These are phyloP conservation scores for Torulaspora delbrueckii DNA, from an alignment of 805 yeast species.

Conservation along the genomic window DNA sequence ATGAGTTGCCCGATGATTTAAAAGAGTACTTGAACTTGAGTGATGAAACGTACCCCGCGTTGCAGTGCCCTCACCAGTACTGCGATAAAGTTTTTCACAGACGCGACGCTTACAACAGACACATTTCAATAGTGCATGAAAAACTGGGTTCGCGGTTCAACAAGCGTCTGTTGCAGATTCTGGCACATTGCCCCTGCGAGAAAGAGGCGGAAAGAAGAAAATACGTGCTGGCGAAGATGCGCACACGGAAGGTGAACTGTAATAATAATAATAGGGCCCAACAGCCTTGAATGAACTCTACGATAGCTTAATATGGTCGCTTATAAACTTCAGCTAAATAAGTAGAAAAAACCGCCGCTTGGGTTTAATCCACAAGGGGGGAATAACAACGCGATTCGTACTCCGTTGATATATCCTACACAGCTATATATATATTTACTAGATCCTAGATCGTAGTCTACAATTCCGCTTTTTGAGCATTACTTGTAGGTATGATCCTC, in stretches of 20 bases:
- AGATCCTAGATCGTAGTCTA: too few species aligned
- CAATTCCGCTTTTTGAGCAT: too few species aligned
- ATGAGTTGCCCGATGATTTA: conserved; percentile 27
- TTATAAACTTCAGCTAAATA: background rate
- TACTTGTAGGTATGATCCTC: too few species aligned
- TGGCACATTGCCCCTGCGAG: conserved; percentile 25
- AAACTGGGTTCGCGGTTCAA: conserved; percentile 40
- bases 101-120: conserved; percentile 51
- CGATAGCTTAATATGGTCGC: background rate
- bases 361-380: too few species aligned
- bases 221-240: conserved; percentile 14
- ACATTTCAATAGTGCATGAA: conserved; percentile 47
- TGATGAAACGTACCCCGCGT: conserved; percentile 30
- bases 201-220: conserved; percentile 10
- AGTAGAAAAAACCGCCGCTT: background rate
- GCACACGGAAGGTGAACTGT: conserved; percentile 5
- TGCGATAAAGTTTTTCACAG: conserved; percentile 50
- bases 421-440: too few species aligned
- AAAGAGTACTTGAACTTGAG: conserved; percentile 28
- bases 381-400: too few species aligned
- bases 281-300: background rate
- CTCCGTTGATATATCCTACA: too few species aligned
- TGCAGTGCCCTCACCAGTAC: conserved; percentile 30
- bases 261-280: background rate
- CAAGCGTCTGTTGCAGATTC: conserved; percentile 30